These are phyloP conservation scores for Aphanomyces stellatus DNA, from an alignment of 352 stramenopile species.

Conservation along the genomic window DNA sequence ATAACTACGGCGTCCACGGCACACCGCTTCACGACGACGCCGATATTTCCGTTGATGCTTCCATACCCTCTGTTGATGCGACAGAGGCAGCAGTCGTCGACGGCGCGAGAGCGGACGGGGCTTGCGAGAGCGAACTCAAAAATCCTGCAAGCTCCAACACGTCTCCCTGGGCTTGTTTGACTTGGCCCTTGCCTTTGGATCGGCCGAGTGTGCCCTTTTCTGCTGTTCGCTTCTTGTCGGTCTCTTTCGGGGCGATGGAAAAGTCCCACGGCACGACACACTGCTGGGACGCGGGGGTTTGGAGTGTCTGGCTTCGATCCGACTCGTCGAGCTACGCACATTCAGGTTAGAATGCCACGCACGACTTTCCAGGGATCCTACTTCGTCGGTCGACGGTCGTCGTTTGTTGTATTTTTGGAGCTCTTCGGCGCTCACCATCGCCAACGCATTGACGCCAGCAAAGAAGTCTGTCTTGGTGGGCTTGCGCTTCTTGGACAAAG, in stretches of 20 bases:
- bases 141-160: slow-evolving; percentile 17
- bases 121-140: slow-evolving; percentile 9
- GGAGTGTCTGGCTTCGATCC: neutral
- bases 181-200: neutral
- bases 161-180: neutral
- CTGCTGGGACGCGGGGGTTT: neutral
- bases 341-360: too few relatives aligned
- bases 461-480: neutral
- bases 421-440: slow-evolving; percentile 12
- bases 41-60: too few relatives aligned
- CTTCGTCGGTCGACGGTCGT: too few relatives aligned
- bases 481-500: slow-evolving; percentile 16
- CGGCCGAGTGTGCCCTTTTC: neutral
- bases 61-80: too few relatives aligned
- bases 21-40: too few relatives aligned
- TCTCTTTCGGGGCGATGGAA: slow-evolving; percentile 1
- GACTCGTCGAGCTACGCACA: too few relatives aligned
- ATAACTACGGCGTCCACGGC: too few relatives aligned
- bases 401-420: slow-evolving; percentile 5
- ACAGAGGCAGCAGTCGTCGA: too few relatives aligned
- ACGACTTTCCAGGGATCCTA: too few relatives aligned
- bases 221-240: neutral
- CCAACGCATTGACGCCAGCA: slow-evolving; percentile 14
- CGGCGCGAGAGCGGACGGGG: neutral
- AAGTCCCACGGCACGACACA: neutral